Evolutionary conservation across 23 red algal genomes (phyloP), one percentile per base, ranked within the genome.

Genomic region (Gracilaria domingensis): DNA sequence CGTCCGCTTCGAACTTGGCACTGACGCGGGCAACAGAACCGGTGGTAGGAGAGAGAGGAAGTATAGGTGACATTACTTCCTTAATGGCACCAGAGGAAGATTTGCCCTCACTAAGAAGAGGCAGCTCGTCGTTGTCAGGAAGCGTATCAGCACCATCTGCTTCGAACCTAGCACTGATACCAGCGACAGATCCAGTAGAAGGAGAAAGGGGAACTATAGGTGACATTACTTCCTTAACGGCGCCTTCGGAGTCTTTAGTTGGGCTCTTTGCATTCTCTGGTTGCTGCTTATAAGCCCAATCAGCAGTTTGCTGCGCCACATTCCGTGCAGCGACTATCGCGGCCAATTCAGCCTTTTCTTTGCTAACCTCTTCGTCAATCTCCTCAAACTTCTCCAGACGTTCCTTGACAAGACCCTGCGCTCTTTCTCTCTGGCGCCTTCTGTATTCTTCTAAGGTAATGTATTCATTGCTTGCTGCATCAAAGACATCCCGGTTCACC

Each of bases 351-450:
- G 86, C 86, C 47, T 65, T 77, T 45, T 89, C 72, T 42, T 89
- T 89, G 72, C 62, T 54, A 11, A 57, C 24, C 21, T 65, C 70
- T 30, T 89, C 86, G 23, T 78, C 86, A 39, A 89, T 73, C 14
- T 77, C 71, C 59, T 89, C 86, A 32, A 62, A 89, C n/a, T 89
- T 75, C 57, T 79, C 86, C 51, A 89, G 45, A 29, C 72, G 40
- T 36, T 89, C 86, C 21, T 80, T 79, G 21, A 89, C 86, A 65
- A 89, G 54, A 45, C 86, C 86, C 40, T 79, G 69, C 13, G 86
- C 86, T 50, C 86, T 66, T 53, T 75, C 72, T 23, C 51, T 65
- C 75, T 89, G 86, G 26, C 86, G 71, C 54, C 47, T 59, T 18
- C 86, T 66, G 21, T 89, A 89, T 50, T 89, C 86, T 37, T 67